Evolutionary conservation across 441 rosid species (phyloP), one percentile per base, ranked within the genome.

Genomic region (Syzygium malaccense): DNA sequence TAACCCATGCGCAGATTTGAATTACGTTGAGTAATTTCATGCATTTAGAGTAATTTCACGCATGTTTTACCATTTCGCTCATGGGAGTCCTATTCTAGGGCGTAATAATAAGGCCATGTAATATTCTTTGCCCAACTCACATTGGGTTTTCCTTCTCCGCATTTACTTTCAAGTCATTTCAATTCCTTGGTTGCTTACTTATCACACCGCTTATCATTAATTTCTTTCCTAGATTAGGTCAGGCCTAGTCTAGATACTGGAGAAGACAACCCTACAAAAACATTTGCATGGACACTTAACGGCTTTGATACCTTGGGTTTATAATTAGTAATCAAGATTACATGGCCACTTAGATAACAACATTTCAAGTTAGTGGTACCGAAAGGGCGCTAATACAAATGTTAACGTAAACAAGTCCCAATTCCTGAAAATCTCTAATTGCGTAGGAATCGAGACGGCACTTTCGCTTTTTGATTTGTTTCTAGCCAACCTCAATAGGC

Each of bases 401-500:
- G 25, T 57, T 0, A 23, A 3, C 3, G 1, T 0, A 57, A 57
- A 23, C n/a, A 57, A 25, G 28, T 5, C 66, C 18, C 3, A 0
- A 28, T 15, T 30, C 66, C 11, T 12, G 30, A 28, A 2, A 60
- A 60, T 60, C 66, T 28, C 0, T 60, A 0, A 0, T 28, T 28
- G 28, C 1, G 1, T 60, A 5, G 2, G 1, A 60, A 60, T 13
- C 1, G 3, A 28, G 66, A 60, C 2, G 28, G 28, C 45, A 60
- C 2, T 28, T 2, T 0, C 8, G 2, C 28, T 7, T 60, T 4
- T 28, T 0, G 13, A 0, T 60, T 12, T 0, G 0, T 26, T 58
- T 26, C 0, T 2, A 58, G 0, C 4, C 0, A 0, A 60, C 1
- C 3, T 8, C 7, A 28, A 60, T 26, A 60, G 1, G 2, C 0